Evolutionary conservation across 495 filamentous ascomycete species (phyloP).

Genomic region (Hyaloscypha hepaticicola): DNA sequence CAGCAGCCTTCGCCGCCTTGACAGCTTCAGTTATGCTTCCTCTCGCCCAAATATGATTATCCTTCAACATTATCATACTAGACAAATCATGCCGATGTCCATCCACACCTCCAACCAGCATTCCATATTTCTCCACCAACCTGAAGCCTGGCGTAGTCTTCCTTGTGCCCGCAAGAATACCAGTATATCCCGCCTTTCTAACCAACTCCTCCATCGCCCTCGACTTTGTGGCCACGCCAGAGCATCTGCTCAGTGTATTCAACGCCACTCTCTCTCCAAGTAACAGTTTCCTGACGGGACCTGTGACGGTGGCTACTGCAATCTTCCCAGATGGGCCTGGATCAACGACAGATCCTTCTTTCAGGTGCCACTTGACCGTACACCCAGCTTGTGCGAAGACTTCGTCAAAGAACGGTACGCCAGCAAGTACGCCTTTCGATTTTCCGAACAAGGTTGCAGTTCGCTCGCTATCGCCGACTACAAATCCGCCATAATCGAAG

Average conservation of each 20-base stretch:
- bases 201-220: conserved; percentile 49
- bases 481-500: conserved; percentile 96
- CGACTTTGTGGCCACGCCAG: conserved; percentile 80
- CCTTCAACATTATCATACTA: conserved; percentile 97
- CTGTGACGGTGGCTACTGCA: conserved; percentile 77
- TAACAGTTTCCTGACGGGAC: conserved; percentile 81
- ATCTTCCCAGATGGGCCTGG: conserved; percentile 52
- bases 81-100: conserved; percentile 88
- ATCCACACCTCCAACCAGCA: conserved; percentile 90
- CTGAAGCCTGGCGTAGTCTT: conserved; percentile 97
- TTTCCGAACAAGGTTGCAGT: conserved; percentile 89
- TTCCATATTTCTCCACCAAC: conserved; percentile 96
- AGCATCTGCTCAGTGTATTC: conserved; percentile 88
- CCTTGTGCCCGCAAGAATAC: conserved; percentile 88
- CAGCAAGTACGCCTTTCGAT: conserved; percentile 81
- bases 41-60: conserved; percentile 90
- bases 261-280: conserved; percentile 91
- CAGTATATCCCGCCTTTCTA: conserved; percentile 66
- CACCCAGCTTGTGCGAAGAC: conserved; percentile 89
- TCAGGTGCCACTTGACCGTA: conserved; percentile 81
- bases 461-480: conserved; percentile 76
- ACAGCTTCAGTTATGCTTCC: conserved; percentile 84
- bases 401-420: conserved; percentile 93
- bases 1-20: conserved; percentile 75
- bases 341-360: conserved; percentile 68